Evolutionary conservation across 345 rosid species (phyloP).

Genomic region (Syzygium aromaticum): DNA sequence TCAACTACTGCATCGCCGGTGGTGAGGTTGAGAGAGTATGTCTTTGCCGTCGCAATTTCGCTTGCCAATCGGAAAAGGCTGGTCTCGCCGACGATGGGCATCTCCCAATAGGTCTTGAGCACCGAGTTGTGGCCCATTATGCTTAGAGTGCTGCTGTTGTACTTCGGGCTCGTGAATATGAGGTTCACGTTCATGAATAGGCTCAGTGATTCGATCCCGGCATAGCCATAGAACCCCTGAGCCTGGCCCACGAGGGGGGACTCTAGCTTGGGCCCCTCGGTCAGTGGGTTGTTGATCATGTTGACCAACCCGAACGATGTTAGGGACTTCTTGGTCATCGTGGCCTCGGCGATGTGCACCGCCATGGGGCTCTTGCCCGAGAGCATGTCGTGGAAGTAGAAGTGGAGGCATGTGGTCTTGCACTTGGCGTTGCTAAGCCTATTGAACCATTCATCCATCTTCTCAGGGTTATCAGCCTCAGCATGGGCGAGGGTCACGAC

Average conservation of each 20-base stretch:
- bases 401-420: conserved; percentile 47
- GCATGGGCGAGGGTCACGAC: conserved; percentile 16
- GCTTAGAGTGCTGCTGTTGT: conserved; percentile 61
- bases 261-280: conserved; percentile 43
- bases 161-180: conserved; percentile 40
- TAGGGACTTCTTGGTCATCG: conserved; percentile 29
- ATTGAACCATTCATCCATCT: background rate
- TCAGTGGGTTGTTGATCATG: conserved; percentile 57
- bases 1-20: conserved; percentile 58
- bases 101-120: conserved; percentile 31
- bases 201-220: conserved; percentile 28
- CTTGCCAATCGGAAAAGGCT: conserved; percentile 55
- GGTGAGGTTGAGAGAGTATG: conserved; percentile 28
- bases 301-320: conserved; percentile 40
- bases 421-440: conserved; percentile 13
- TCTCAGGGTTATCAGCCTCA: background rate
- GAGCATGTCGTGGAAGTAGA: conserved; percentile 63
- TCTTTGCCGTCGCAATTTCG: conserved; percentile 52
- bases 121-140: conserved; percentile 42
- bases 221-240: conserved; percentile 54
- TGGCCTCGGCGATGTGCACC: conserved; percentile 39
- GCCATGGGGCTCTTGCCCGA: conserved; percentile 51
- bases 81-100: conserved; percentile 67
- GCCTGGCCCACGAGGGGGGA: conserved; percentile 59
- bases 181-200: conserved; percentile 49